These are phyloP conservation scores for Apiotrichum porosum DNA, from an alignment of 1,284 basidiomycete species.

Conservation along the genomic window DNA sequence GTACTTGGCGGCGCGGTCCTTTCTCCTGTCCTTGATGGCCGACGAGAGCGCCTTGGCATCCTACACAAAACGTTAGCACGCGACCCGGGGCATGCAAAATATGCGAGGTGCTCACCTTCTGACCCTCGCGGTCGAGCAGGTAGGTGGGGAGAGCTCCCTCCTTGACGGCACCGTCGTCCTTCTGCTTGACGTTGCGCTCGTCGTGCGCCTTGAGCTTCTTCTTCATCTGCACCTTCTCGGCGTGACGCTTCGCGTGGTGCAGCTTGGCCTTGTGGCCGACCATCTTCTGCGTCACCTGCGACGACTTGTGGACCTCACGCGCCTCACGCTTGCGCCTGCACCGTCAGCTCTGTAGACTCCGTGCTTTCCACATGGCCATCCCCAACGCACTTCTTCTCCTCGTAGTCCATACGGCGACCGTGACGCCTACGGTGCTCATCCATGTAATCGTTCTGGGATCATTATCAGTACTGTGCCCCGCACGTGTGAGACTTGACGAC, in stretches of 20 bases:
- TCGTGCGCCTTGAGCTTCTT: constrained; percentile 99
- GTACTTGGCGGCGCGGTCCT: constrained; percentile 98
- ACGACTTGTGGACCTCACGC: constrained; percentile 81
- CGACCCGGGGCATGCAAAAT: too few relatives aligned
- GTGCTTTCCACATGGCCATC: too few relatives aligned
- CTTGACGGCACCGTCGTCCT: constrained; percentile 72
- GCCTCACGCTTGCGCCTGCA: constrained; percentile 88
- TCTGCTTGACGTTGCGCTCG: constrained; percentile 94
- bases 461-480: too few relatives aligned
- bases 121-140: constrained; percentile 91
- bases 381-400: constrained; percentile 45
- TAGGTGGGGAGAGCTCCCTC: constrained; percentile 90
- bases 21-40: constrained; percentile 97
- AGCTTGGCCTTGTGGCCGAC: constrained; percentile 98
- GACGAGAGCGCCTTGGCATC: constrained; percentile 96
- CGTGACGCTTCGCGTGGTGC: constrained; percentile 89
- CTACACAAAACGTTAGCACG: constrained; percentile 20
- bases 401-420: constrained; percentile 48
- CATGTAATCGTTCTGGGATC: constrained; percentile 51
- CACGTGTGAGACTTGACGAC: too few relatives aligned
- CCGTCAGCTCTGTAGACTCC: too few relatives aligned
- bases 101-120: constrained; percentile 55
- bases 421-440: constrained; percentile 49
- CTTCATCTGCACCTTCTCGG: constrained; percentile 97
- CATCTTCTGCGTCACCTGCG: constrained; percentile 83